Base-by-base conservation (phyloP, 805 yeast genomes). In the Wickerhamiella galacta region DNA sequence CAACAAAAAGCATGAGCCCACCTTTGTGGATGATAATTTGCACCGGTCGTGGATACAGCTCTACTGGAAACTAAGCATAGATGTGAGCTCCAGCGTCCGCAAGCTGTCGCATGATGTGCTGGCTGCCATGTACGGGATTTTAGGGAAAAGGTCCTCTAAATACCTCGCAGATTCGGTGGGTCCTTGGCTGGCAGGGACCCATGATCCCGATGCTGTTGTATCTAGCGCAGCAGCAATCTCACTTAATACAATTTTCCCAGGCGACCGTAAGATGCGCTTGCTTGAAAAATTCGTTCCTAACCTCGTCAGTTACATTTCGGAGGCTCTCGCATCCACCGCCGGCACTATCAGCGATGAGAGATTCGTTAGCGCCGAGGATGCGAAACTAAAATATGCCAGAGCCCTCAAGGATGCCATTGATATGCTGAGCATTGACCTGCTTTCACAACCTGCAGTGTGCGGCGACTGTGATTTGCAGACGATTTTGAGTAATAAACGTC, bases 41-140 rank as follows among this genome's bases (percentile, higher is more conserved):
- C 32, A 66, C 72, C 23, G 80, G 81, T 93, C 58, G 5, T 60
- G 60, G 56, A 63, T 80, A 29, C 93, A 82, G 51, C 42, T 81
- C 15, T 87, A 80, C 46, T 76, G 95, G 0, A 80, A 82, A 46
- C 56, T 85, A 19, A 64, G 90, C 2, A 61, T 76, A 4, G 90
- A 79, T 39, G 70, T 68, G 34, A 72, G 85, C 2, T 70, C 75
- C 41, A 55, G 57, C 10, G 78, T 82, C 1, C 63, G 95, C 36
- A 36, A 56, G 6, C 48, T 62, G 14, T 52, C 82, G 3, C 93
- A 82, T 47, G 70, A 66, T 37, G 60, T 73, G 3, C 83, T 83
- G 32, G 67, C 76, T 1, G 51, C 48, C 12, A 58, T 72, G 25
- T 70, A 78, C 25, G 40, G 45, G 11, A 35, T 43, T 1, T 49